Base-by-base conservation (phyloP, 768 basidiomycete species). In the Trametes sanguinea region DNA sequence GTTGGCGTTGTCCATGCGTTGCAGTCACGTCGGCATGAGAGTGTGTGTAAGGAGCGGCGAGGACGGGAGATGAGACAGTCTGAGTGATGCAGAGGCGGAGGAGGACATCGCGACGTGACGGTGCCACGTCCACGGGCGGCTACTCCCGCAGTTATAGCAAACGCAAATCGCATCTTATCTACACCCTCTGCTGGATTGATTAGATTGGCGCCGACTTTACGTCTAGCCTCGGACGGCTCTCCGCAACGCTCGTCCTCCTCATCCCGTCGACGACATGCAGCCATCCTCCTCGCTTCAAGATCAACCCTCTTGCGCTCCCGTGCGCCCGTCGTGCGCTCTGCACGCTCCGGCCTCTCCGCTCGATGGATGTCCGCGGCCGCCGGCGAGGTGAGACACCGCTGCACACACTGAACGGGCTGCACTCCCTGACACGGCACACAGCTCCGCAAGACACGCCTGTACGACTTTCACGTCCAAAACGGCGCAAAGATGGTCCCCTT, bases 401-500 rank as follows among this genome's bases (percentile, higher is more conserved):
- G 6, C 3, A 16, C 11, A 22, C 14, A 7, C 9, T 7, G 14
- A 9, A 42, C 22, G 45, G n/a, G 27, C 13, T 33, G 14, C 30
- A 42, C 27, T 5, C 13, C 13, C 53, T 53, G 30, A 51, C 8
- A 3, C 35, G 14, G 30, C n/a, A 16, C 27, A 22, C 46, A 85
- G 82, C 75, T 86, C 35, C 73, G 65, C 57, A 85, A 83, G 69
- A 98, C 95, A 0, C 84, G 85, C 0, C 79, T 98, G 4, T 94
- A 95, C 68, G 92, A 95, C 70, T 95, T 95, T 72, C 95, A 99
- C 72, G 72, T 92, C 48, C 73, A 86, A 63, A 80, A 90, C 73
- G 88, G 82, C 16, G 96, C 89, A 1, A 95, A 95, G 76, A 95
- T 98, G 93, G 94, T 97, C 0, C 89, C 93, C 0, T 99, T 98